Evolutionary conservation across 257 asterid species (phyloP).

Genomic region (Osmanthus fragrans): DNA sequence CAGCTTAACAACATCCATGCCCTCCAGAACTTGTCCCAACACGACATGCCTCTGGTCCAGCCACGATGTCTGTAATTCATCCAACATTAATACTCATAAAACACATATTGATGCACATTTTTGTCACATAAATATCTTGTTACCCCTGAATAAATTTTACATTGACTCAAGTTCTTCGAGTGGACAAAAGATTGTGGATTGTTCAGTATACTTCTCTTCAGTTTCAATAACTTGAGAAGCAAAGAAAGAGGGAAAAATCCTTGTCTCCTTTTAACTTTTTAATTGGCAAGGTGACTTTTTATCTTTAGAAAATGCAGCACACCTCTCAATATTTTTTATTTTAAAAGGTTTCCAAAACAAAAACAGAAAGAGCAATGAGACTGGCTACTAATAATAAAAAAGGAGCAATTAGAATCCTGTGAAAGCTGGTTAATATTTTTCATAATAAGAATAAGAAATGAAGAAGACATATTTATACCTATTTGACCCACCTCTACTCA

Average conservation of each 20-base stretch:
- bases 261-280: not conserved
- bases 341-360: not conserved
- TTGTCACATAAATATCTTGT: not conserved
- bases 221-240: not conserved
- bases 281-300: not conserved
- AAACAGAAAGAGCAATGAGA: not conserved
- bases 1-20: slow-evolving; percentile 74
- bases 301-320: not conserved
- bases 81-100: slow-evolving; percentile 14
- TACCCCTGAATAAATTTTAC: not conserved
- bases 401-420: not conserved
- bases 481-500: not conserved
- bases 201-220: not conserved
- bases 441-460: not conserved
- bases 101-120: not conserved
- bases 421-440: slow-evolving; percentile 1
- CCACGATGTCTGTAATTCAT: slow-evolving; percentile 78
- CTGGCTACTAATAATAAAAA: no score
- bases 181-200: not conserved
- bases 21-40: slow-evolving; percentile 95
- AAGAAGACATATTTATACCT: not conserved
- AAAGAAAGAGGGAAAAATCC: not conserved
- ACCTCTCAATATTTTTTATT: not conserved
- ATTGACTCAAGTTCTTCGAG: not conserved
- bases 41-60: slow-evolving; percentile 85